Evolutionary conservation across 495 filamentous ascomycete genomes (phyloP), one percentile per base, ranked within the genome.

Genomic region (Aspergillus nidulans): DNA sequence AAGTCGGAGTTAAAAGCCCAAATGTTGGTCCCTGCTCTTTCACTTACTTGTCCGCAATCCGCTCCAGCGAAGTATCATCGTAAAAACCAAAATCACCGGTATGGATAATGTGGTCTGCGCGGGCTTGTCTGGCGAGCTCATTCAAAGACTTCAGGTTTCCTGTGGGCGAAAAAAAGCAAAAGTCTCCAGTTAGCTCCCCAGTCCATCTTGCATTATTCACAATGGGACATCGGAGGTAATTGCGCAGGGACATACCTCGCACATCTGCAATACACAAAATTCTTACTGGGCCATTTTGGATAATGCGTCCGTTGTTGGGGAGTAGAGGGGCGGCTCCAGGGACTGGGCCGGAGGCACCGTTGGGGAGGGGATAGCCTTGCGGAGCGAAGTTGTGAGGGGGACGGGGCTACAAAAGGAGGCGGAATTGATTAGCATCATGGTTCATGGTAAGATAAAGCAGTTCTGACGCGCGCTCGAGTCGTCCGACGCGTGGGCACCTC

Each of bases 21-120:
- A 12, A 18, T 9, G 36, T 39, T 2, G 9, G 10, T 6, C 9
- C 10, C 30, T n/a, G n/a, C n/a, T n/a, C 4, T 2, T 34, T 2
- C 24, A 46, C 40, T 79, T 90, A 98, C 94, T 99, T 99, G 69
- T 99, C 95, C 8, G 94, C 94, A 77, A 99, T 97, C 52, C 95
- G 88, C 63, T 99, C 92, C 28, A 99, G 76, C 9, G 95, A 99
- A 38, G 84, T 87, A 48, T 95, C 90, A 67, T 99, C 95, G 73
- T 99, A 99, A 75, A 99, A 99, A 50, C 95, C 95, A 67, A 99
- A 99, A 67, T 99, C 95, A 66, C 95, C 95, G 30, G 95, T 97
- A 72, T 99, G 94, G 58, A 99, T 89, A 63, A 99, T 95, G 69
- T 95, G 88, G 72, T 96, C 90, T 50, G 94, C 94, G 64, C 87